Percentiles rank a stretch among this genome's conserved stretches.
phyloP scores from a whole-genome alignment of 495 filamentous ascomycete species.

The Neurospora sp. region DNA sequence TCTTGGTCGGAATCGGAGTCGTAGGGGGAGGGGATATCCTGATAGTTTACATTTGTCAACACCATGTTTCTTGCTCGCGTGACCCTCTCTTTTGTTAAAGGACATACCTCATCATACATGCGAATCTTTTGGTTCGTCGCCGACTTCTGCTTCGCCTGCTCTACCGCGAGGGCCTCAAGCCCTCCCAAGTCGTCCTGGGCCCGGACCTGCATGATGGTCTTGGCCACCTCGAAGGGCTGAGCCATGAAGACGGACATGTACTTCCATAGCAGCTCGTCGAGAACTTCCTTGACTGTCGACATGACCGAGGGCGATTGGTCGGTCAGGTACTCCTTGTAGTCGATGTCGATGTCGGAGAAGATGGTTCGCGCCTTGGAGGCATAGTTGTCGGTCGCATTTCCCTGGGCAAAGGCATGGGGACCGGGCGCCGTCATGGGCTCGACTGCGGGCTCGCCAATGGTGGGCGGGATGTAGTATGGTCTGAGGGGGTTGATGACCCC shows the following conservation, averaged over 20 bases:
- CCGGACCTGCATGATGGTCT: conserved; percentile 80
- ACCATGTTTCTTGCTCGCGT: not conserved
- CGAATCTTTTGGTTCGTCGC: conserved; percentile 29
- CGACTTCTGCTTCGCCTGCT: conserved; percentile 19
- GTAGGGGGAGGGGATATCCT: conserved; percentile 18
- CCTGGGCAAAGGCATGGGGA: conserved; percentile 34
- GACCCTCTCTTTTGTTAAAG: not conserved
- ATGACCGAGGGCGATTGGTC: conserved; percentile 65
- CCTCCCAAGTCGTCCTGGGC: conserved; percentile 38
- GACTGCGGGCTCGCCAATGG: conserved; percentile 48
- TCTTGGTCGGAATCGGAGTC: conserved; percentile 64
- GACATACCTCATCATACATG: conserved; percentile 40
- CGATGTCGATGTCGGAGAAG: conserved; percentile 75
- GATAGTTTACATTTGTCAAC: no score
- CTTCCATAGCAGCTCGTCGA: conserved; percentile 77
- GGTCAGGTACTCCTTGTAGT: conserved; percentile 78
- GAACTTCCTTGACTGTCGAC: conserved; percentile 56
- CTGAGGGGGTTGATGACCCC: conserved; percentile 74
- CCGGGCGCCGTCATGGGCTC: conserved; percentile 27
- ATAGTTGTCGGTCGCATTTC: conserved; percentile 43
- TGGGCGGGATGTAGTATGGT: conserved; percentile 88
- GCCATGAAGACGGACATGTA: conserved; percentile 74
- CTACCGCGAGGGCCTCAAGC: conserved; percentile 11
- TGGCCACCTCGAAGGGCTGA: conserved; percentile 96
- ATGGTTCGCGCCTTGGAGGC: conserved; percentile 74